Evolutionary conservation across 2,329 filamentous ascomycete species (phyloP).

Genomic region (Diaporthe eres): DNA sequence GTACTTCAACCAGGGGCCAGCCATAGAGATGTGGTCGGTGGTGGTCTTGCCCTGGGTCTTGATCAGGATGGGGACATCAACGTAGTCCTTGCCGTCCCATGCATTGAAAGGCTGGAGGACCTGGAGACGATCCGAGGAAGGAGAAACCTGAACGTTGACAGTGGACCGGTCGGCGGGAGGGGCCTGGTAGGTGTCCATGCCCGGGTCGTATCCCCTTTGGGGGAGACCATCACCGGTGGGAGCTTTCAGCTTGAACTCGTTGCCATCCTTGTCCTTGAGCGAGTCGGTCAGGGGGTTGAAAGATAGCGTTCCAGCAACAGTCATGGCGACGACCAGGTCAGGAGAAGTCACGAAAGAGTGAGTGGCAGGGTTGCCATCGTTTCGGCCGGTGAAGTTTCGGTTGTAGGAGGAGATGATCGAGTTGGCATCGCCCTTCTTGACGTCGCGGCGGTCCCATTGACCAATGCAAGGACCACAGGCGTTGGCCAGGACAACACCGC

Average conservation of each 20-base stretch:
- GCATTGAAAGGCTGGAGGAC: slow-evolving; percentile 86
- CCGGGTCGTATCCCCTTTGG: slow-evolving; percentile 84
- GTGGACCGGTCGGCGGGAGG: slow-evolving; percentile 83
- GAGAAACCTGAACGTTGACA: slow-evolving; percentile 86
- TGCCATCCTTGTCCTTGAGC: slow-evolving; percentile 95
- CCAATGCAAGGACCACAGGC: slow-evolving; percentile 94
- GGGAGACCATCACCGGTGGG: slow-evolving; percentile 89
- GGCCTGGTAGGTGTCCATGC: slow-evolving; percentile 94
- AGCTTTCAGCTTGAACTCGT: slow-evolving; percentile 89
- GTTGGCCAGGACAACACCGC: slow-evolving; percentile 94
- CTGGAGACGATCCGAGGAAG: slow-evolving; percentile 94
- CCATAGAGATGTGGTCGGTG: slow-evolving; percentile 98
- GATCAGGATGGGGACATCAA: slow-evolving; percentile 90
- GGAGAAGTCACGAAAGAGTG: slow-evolving; percentile 64
- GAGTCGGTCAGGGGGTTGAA: slow-evolving; percentile 97
- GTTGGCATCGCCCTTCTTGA: slow-evolving; percentile 96
- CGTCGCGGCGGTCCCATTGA: slow-evolving; percentile 94
- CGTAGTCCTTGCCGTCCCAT: slow-evolving; percentile 94
- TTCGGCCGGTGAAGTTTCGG: slow-evolving; percentile 99
- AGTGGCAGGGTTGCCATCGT: slow-evolving; percentile 69
- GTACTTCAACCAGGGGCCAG: slow-evolving; percentile 98
- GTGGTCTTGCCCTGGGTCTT: slow-evolving; percentile 98
- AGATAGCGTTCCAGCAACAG: slow-evolving; percentile 63
- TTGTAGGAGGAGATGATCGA: slow-evolving; percentile 99
- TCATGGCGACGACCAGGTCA: slow-evolving; percentile 59